Base-by-base conservation (phyloP, 495 filamentous ascomycete species). In the Talaromyces thailandensis region DNA sequence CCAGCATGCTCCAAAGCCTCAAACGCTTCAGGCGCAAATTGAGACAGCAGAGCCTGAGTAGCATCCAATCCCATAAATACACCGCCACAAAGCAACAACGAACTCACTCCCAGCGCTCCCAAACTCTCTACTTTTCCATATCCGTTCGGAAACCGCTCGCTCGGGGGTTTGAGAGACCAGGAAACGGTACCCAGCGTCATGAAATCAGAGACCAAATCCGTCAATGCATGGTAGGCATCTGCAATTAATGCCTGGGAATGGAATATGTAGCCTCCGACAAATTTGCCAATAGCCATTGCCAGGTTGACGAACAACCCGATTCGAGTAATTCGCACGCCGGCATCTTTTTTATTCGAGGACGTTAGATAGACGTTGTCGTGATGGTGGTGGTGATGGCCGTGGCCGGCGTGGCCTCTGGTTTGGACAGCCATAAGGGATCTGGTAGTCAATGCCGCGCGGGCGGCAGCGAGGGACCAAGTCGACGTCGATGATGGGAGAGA, bases 81-180 rank as follows among this genome's bases (percentile, higher is more conserved):
- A 25, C 94, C 94, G 51, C 95, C 94, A 58, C 84, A 83, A 16
- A 98, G 82, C 65, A 98, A 78, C 69, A 98, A 84, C 51, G 90
- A 86, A 62, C 91, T 96, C 21, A 98, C 94, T 14, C 94, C 95
- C 66, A 98, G 72, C 14, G 91, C 92, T 12, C 94, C 94, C 71
- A 98, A 77, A 67, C 91, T 94, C 77, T 98, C 94, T n/a, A 98
- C 82, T 77, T 98, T 98, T 63, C 94, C 94, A 68, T 95, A 98
- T 5, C 94, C 94, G 67, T 83, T 81, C 16, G 94, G 94, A 71
- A 96, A 98, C 35, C 82, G 79, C 32, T 85, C 81, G 14, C 88
- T 90, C 1, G 94, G 93, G 24, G 89, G 86, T 64, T 87, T 89
- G 35, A 97, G 73, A 37, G 91, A 93, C 86, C 90, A 96, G 1